Percentiles rank a stretch among this genome's conserved stretches.
Conservation (phyloP, 2,329 filamentous ascomycete genomes). For the Penicillium italicum region DNA sequence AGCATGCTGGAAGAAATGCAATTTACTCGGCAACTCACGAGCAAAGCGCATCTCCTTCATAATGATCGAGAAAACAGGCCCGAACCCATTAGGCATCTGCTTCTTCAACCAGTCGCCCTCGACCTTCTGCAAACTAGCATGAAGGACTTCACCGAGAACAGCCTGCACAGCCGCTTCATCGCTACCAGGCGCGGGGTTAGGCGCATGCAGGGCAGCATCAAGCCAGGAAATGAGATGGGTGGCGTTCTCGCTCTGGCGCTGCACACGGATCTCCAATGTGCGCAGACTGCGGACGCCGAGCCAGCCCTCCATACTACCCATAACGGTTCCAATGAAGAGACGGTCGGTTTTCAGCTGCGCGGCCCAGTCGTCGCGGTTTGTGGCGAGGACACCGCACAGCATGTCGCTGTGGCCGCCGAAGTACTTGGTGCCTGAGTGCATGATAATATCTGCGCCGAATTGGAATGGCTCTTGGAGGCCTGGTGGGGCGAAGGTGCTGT, state of each 20-base stretch:
- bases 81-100: constrained; percentile 91
- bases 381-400: constrained; percentile 77
- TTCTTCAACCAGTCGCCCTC: constrained; percentile 68
- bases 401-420: constrained; percentile 93
- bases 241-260: constrained; percentile 70
- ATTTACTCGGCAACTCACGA: constrained; percentile 67
- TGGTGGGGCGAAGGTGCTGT: constrained; percentile 90
- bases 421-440: constrained; percentile 96
- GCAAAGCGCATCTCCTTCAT: constrained; percentile 62
- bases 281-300: constrained; percentile 80
- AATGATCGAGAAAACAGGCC: constrained; percentile 78
- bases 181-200: constrained; percentile 37
- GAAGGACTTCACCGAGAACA: constrained; percentile 61
- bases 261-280: constrained; percentile 78
- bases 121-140: constrained; percentile 74
- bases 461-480: constrained; percentile 80
- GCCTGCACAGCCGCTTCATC: constrained; percentile 48
- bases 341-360: constrained; percentile 63
- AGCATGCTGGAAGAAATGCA: constrained; percentile 86
- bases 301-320: constrained; percentile 91
- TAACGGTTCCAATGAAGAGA: constrained; percentile 72
- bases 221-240: constrained; percentile 70
- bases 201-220: constrained; percentile 46
- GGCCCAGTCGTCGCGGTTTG: constrained; percentile 60
- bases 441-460: constrained; percentile 76